phyloP scores from a whole-genome alignment of 257 asterid species.

The Solanum chmielewskii region DNA sequence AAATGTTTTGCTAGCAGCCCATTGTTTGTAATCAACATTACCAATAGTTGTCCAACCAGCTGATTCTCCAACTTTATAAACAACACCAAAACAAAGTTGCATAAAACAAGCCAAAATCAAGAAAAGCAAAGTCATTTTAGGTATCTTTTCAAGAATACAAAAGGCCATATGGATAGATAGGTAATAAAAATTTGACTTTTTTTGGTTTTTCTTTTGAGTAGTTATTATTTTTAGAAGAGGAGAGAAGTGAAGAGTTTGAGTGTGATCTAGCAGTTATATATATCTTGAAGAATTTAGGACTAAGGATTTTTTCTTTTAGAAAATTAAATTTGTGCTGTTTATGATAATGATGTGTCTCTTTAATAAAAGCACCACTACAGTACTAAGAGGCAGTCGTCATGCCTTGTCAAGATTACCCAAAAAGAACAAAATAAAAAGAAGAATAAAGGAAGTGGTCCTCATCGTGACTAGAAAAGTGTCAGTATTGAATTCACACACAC shows the following conservation, averaged over 20 bases:
- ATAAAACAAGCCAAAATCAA: constrained; percentile 6
- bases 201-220: not conserved
- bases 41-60: constrained; percentile 92
- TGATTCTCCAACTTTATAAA: constrained; percentile 70
- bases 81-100: constrained; percentile 17
- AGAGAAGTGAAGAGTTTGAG: not conserved
- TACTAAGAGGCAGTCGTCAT: not conserved
- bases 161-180: not conserved
- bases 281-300: not conserved
- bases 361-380: not conserved
- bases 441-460: not conserved
- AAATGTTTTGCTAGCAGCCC: constrained; percentile 56
- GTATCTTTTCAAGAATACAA: not conserved
- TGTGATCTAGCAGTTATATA: not conserved
- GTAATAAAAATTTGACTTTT: not conserved
- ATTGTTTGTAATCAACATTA: constrained; percentile 55
- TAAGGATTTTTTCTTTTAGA: not conserved
- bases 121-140: not conserved
- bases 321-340: not conserved
- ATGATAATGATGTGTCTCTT: not conserved
- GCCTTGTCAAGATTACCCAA: not conserved
- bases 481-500: no score
- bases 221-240: not conserved
- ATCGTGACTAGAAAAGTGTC: not conserved
- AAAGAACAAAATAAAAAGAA: not conserved